Conservation (phyloP, 1,139 yeast genomes). For the Geotrichum fermentans region DNA sequence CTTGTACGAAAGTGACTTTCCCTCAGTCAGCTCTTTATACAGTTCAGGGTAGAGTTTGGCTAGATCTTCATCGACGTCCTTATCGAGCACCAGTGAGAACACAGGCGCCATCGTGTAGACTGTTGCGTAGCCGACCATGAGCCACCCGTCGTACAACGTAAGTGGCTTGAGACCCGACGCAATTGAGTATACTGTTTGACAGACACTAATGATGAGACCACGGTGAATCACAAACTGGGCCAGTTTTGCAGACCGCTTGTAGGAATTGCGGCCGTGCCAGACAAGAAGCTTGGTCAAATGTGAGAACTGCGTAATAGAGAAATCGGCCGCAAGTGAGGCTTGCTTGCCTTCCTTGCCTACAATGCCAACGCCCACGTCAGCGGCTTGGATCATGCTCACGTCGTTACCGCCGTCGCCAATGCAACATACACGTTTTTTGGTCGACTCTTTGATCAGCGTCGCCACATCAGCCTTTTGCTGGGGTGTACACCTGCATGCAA, state of each 20-base stretch:
- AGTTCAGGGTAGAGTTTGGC: conserved; percentile 91
- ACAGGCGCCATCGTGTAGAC: conserved; percentile 98
- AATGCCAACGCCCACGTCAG: conserved; percentile 97
- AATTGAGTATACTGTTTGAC: conserved; percentile 89
- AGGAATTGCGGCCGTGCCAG: conserved; percentile 98
- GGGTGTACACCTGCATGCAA: conserved; percentile 97
- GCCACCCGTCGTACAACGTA: conserved; percentile 91
- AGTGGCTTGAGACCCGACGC: conserved; percentile 86
- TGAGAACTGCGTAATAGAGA: conserved; percentile 87
- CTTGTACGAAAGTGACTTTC: conserved; percentile 75
- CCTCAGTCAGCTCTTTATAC: conserved; percentile 85
- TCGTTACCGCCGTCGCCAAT: conserved; percentile 99
- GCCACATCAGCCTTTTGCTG: conserved; percentile 98
- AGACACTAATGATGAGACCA: conserved; percentile 90
- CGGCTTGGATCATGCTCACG: conserved; percentile 97
- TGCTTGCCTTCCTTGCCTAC: conserved; percentile 98
- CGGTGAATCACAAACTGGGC: conserved; percentile 96
- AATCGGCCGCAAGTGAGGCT: conserved; percentile 96
- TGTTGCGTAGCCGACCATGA: conserved; percentile 98
- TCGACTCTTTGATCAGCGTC: conserved; percentile 61
- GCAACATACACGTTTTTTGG: conserved; percentile 90
- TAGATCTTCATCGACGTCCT: conserved; percentile 84
- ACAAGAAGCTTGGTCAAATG: conserved; percentile 77
- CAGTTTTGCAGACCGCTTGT: conserved; percentile 88
- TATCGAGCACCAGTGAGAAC: conserved; percentile 84